Conservation (phyloP, 257 asterid genomes). For the Thymus quinquecostatus region DNA sequence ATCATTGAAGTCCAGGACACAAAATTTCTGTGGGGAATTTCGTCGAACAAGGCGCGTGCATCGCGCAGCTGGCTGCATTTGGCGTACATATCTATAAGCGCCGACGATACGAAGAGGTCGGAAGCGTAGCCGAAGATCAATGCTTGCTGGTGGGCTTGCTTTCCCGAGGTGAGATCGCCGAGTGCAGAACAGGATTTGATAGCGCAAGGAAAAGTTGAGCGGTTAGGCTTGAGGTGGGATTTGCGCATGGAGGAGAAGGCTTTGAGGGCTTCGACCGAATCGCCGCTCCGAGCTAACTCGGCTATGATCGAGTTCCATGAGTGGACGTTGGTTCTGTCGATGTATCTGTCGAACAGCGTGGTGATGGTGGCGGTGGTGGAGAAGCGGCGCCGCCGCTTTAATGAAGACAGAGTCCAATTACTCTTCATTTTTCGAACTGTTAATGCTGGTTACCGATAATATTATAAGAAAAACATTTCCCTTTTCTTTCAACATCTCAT, state of each 20-base stretch:
- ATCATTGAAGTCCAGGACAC: conserved; percentile 98
- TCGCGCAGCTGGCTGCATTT: conserved; percentile 67
- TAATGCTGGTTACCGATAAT: too few relatives aligned
- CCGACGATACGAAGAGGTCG: conserved; percentile 76
- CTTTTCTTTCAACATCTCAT: too few relatives aligned
- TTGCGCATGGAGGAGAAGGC: conserved; percentile 91
- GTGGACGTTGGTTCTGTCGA: conserved; percentile 63
- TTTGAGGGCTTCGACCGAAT: conserved; percentile 74
- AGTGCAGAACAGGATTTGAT: conserved; percentile 86
- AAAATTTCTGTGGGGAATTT: conserved; percentile 70
- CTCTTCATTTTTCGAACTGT: conserved; percentile 36
- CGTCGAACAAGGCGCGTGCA: conserved; percentile 75
- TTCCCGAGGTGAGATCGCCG: conserved; percentile 71
- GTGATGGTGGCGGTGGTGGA: conserved; percentile 50
- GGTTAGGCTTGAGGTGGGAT: conserved; percentile 71
- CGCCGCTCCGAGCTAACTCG: conserved; percentile 84
- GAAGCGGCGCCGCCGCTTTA: conserved; percentile 24
- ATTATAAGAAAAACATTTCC: too few relatives aligned
- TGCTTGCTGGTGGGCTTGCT: conserved; percentile 89
- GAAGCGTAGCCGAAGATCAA: conserved; percentile 63
- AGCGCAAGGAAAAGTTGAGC: conserved; percentile 83
- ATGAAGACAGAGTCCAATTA: neutral
- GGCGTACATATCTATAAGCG: conserved; percentile 83
- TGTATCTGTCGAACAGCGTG: conserved; percentile 70
- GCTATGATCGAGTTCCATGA: conserved; percentile 95